Base-by-base conservation (phyloP, 2,329 filamentous ascomycete genomes). In the Curvularia lunata region DNA sequence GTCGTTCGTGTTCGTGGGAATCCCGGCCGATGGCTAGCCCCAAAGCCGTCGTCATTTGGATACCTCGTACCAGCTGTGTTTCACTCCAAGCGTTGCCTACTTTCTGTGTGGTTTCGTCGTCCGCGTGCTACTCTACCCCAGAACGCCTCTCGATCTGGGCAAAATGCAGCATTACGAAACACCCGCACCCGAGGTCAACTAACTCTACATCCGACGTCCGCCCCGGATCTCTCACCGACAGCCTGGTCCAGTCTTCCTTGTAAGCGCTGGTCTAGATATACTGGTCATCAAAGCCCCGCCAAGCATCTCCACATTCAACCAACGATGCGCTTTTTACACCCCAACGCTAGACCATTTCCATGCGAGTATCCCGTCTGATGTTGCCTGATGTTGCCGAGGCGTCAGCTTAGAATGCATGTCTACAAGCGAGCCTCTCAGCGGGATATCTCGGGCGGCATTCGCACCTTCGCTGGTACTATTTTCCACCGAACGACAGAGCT, bases 401-500 rank as follows among this genome's bases (percentile, higher is more conserved):
- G 43, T 66, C 58, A 54, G 53, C 57, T 18, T 21, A 42, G 19
- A 41, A 59, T 47, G 52, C 30, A 46, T 46, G 52, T 23, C 37
- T 61, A 63, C 53, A 61, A 56, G 40, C 56, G 59, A 49, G 57
- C 53, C 50, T 62, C 40, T 43, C 51, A 54, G 27, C 38, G 51
- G 54, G 56, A 64, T 46, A 60, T 62, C 28, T 60, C 63, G 52
- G 63, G 55, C 37, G 56, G 50, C 41, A 43, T 58, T 43, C 45
- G 47, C 45, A 50, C 43, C 19, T n/a, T 54, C 38, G 19, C 51
- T 64, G 12, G 25, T 54, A 38, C 57, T 52, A 47, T 59, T 57
- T 34, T 32, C 50, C 10, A 47, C 46, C 41, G 61, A 62, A 43
- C 19, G 10, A 16, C 54, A 58, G 30, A 43, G 58, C 21, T 53